A percentile compares a stretch with the other conserved stretches of the same genome.
These are phyloP conservation scores for Polymyxa betae DNA, from an alignment of 208 protist species.

Conservation along the genomic window DNA sequence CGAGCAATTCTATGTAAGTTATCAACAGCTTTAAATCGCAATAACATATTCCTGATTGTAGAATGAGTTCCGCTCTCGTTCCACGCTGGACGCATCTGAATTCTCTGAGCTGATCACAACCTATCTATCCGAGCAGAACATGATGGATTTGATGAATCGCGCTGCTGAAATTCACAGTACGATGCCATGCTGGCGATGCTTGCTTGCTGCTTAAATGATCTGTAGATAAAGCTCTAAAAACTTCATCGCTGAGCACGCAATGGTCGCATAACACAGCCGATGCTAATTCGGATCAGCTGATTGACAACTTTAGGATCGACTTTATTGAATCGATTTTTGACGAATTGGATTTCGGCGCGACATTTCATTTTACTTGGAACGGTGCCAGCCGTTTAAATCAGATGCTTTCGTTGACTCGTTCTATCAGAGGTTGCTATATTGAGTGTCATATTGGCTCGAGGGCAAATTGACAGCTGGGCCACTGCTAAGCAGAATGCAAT, in stretches of 20 bases:
- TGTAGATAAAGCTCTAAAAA: no score
- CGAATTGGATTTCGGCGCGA: conserved; percentile 30
- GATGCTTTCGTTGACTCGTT: not conserved
- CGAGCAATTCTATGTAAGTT: conserved; percentile 25
- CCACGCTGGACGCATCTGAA: not conserved
- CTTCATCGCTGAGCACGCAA: not conserved
- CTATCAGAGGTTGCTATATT: conserved; percentile 27
- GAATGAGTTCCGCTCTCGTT: not conserved
- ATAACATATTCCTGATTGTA: not conserved
- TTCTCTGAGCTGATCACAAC: conserved; percentile 16
- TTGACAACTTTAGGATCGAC: conserved; percentile 15
- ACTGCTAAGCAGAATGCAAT: not conserved
- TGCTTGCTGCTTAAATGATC: no score
- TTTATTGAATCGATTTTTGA: conserved; percentile 32
- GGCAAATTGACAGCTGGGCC: not conserved
- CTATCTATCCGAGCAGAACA: conserved; percentile 49
- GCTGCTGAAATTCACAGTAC: conserved; percentile 25
- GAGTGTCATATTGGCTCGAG: not conserved
- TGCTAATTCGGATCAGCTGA: not conserved
- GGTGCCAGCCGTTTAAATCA: not conserved
- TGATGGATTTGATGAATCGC: conserved; percentile 38
- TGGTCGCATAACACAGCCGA: not conserved
- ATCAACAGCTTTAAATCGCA: not conserved
- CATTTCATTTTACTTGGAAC: not conserved
- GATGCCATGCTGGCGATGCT: no score